A percentile compares a stretch with the other conserved stretches of the same genome.
phyloP scores from a whole-genome alignment of 108 stramenopile genomes.

The Stephanodiscus triporus region DNA sequence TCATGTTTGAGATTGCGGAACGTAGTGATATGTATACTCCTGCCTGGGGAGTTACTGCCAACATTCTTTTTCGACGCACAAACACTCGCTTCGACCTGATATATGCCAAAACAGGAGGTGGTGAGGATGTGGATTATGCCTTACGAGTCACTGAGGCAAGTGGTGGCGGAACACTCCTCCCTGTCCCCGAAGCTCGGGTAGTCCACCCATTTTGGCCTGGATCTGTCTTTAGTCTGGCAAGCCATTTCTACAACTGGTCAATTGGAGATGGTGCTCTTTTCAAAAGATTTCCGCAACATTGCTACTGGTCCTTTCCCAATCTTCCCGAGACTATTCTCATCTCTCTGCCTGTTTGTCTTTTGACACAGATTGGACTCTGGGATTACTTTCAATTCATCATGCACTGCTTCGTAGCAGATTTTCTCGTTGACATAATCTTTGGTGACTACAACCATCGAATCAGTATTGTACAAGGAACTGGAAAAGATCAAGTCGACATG shows the following conservation, averaged over 20 bases:
- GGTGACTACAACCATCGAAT: constrained; percentile 30
- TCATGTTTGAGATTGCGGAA: constrained; percentile 59
- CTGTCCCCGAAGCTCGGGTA: constrained; percentile 41
- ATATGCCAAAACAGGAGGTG: constrained; percentile 70
- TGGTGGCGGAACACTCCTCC: constrained; percentile 17
- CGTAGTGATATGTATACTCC: constrained; percentile 42
- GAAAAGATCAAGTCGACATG: neutral
- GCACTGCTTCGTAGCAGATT: constrained; percentile 20
- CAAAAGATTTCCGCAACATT: constrained; percentile 41
- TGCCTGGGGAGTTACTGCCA: constrained; percentile 74
- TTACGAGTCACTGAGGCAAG: constrained; percentile 16
- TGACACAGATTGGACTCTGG: neutral
- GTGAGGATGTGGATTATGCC: constrained; percentile 64
- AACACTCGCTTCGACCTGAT: constrained; percentile 45
- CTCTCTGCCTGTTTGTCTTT: constrained; percentile 4
- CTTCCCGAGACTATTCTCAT: constrained; percentile 33
- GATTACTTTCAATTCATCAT: constrained; percentile 6
- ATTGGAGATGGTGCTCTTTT: constrained; percentile 56
- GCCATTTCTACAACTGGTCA: constrained; percentile 60
- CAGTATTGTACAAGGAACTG: constrained; percentile 13
- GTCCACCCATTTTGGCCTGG: constrained; percentile 56
- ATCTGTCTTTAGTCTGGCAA: constrained; percentile 14
- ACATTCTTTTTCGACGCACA: constrained; percentile 52
- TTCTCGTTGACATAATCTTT: constrained; percentile 5
- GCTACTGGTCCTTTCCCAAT: constrained; percentile 56